Evolutionary conservation across 371 early-diverging fungal genomes (phyloP), one percentile per base, ranked within the genome.

Genomic region (Haplosporangium sp.): DNA sequence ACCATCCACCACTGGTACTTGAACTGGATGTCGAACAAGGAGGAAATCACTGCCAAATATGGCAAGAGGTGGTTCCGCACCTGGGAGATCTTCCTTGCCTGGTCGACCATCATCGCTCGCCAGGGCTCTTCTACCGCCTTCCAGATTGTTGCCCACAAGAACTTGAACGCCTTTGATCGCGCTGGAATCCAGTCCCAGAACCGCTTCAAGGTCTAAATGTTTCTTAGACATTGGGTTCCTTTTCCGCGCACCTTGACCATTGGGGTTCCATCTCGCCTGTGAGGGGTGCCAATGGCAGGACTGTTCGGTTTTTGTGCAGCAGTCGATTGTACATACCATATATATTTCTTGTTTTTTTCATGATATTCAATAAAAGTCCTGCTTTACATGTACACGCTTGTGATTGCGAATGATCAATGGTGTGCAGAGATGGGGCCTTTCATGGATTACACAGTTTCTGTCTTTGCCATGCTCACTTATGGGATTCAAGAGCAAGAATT

Each of bases 81-180:
- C 73, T 95, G 95, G 95, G 94, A 96, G 88, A 87, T 97, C 84
- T 98, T 98, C 93, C 91, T 98, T 70, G 94, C 96, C 59, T 98
- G 96, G 95, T 95, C 96, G 51, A 89, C 92, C 72, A 96, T 98
- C 77, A 87, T 95, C 66, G 91, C 97, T 45, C 92, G 97, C 74
- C 99, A 98, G 86, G 98, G 98, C 13, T 89, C 92, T 72, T 95
- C 98, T 11, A 97, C 98, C 52, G 94, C 95, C 86, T 98, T 94
- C 93, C 97, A 96, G 87, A 92, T 98, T 73, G 87, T 93, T 59
- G 91, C 92, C 61, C 95, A 96, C 93, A 98, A 98, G 92, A 98
- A 98, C 92, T 82, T 91, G 82, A 98, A 97, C 85, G 86, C 90
- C 41, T 94, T 94, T 82, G 96, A 98, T 81, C 92, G 98, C 72